These are phyloP conservation scores for Dendrothele bispora DNA, from an alignment of 768 basidiomycete genomes.

Conservation along the genomic window DNA sequence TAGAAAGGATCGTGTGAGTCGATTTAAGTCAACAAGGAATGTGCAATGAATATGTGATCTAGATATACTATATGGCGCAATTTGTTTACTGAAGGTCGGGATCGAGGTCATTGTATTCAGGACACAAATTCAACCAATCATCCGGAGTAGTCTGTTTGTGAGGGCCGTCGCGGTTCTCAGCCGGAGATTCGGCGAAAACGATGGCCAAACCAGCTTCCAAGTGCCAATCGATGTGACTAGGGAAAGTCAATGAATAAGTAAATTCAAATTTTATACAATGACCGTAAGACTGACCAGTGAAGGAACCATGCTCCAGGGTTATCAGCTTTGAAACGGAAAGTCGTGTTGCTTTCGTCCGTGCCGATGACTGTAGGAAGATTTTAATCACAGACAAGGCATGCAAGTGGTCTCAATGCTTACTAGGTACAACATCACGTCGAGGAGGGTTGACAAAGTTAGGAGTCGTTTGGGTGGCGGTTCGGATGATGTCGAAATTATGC, in stretches of 20 bases:
- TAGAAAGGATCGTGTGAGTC: no score
- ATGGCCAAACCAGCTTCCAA: constrained; percentile 17
- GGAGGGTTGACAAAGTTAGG: constrained; percentile 28
- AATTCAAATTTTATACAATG: no score
- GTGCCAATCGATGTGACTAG: no score
- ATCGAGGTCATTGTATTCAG: constrained; percentile 6
- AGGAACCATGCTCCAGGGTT: constrained; percentile 64
- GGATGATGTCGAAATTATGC: constrained; percentile 27
- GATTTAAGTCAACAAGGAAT: no score
- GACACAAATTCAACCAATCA: constrained; percentile 8
- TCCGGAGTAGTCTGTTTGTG: constrained; percentile 7
- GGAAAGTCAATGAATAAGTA: no score
- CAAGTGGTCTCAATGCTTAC: constrained; percentile 15
- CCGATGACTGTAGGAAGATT: not conserved
- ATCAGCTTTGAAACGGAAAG: constrained; percentile 40
- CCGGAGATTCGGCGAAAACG: constrained; percentile 12
- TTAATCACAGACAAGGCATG: not conserved
- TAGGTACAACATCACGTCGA: constrained; percentile 22
- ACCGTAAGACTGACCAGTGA: constrained; percentile 32
- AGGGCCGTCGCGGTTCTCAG: constrained; percentile 4
- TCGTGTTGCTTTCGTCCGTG: constrained; percentile 32
- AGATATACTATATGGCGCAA: no score
- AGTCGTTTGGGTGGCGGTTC: constrained; percentile 15
- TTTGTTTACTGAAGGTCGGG: constrained; percentile 9
- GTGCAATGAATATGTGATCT: no score